Base-by-base conservation (phyloP, 768 basidiomycete genomes). In the Crucibulum laeve region DNA sequence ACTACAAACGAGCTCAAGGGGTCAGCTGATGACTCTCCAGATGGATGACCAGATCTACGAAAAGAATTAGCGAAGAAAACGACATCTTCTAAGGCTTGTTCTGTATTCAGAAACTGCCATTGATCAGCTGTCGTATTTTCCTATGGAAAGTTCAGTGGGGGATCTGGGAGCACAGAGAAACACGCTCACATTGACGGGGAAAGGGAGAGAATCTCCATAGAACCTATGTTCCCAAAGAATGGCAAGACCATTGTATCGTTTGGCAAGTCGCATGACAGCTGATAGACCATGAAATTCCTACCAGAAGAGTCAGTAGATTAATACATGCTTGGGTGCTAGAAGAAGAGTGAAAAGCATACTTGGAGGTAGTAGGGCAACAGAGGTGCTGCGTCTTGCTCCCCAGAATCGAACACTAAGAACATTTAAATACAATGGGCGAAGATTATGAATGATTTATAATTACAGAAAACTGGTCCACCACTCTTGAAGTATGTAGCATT, bases 161-260 rank as follows among this genome's bases (percentile, higher is more conserved):
- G 22, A 42, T n/a, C 17, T 38, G 2, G 43, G 11, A 6, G 19
- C 24, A 46, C 22, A 21, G 17, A 2, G 24, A 28, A 33, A 21
- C 18, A 4, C 3, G 36, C 60, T 44, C 38, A 74, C 73, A 50
- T 72, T 72, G 7, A 74, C 66, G 1, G 68, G 67, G 46, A 76
- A 76, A 0, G 74, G 73, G 5, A 67, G 58, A 1, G 73, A 75
- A 25, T 62, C 64, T 10, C 74, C 74, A 48, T 76, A 76, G 46
- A 59, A 75, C 4, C 74, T 61, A 50, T 76, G 74, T 45, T 76
- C 74, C 74, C 73, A 76, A 4, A 76, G 53, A 25, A 75, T 68
- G 0, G 73, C 73, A 6, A 74, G 34, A 3, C 74, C 74, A 3
- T 64, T 62, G 52, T 71, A 73, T 35, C 70, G 57, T 47, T 71